These are phyloP conservation scores for Russula lepida DNA, from an alignment of 768 basidiomycete species.

Conservation along the genomic window DNA sequence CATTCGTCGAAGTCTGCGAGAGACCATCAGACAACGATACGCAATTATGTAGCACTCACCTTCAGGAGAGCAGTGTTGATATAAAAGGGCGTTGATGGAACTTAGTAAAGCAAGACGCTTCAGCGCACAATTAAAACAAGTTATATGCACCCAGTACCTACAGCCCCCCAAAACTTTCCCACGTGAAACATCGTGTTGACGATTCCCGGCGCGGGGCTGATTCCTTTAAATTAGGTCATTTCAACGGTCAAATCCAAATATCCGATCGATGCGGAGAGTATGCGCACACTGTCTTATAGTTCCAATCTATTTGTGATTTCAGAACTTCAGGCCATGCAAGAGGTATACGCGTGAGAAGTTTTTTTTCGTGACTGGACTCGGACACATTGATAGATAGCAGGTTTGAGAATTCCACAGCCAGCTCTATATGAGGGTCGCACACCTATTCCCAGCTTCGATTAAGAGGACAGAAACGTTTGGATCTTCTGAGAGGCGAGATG, in stretches of 20 bases:
- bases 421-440: background rate
- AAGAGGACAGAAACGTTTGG: constrained; percentile 45
- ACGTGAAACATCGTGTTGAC: constrained; percentile 6
- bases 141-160: background rate
- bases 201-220: constrained; percentile 10
- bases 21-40: background rate
- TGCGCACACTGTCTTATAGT: constrained; percentile 13
- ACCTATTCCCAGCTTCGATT: constrained; percentile 59
- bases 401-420: background rate
- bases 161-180: constrained; percentile 18
- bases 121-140: background rate
- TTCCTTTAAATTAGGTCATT: background rate
- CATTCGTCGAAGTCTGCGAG: constrained; percentile 20
- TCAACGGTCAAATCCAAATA: background rate
- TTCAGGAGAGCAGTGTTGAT: constrained; percentile 17
- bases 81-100: constrained; percentile 15
- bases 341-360: constrained; percentile 9
- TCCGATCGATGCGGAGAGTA: background rate
- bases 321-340: constrained; percentile 17
- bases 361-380: constrained; percentile 8
- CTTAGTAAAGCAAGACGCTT: background rate
- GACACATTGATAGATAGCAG: background rate
- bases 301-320: constrained; percentile 16
- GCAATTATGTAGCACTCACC: background rate
- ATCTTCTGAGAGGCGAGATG: constrained; percentile 50